Base-by-base conservation (phyloP, 1,139 yeast genomes). In the Pichia sp. region DNA sequence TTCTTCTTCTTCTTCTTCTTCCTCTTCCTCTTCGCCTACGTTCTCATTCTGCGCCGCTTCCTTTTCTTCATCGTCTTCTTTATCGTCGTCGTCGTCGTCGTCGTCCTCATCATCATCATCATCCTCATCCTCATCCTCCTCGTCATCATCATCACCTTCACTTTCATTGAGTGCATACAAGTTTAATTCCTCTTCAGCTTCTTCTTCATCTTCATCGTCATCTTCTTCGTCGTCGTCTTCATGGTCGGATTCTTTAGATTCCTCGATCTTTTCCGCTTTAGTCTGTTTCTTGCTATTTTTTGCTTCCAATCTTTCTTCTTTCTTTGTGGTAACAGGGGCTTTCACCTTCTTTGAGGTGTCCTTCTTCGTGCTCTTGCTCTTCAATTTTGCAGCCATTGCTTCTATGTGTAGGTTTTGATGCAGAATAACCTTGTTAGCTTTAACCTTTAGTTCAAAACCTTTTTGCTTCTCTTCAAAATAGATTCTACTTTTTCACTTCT, bases 71-170 rank as follows among this genome's bases (percentile, higher is more conserved):
- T 72, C 75, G n/a, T 72, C 76, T 8, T 70, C 75, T 5, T 69
- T 73, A 7, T 86, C 93, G 64, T 85, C 87, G 57, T 77, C 5
- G 63, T 71, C 6, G 70, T 80, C 76, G 61, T 86, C 93, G 64
- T 85, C 87, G 57, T 77, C 82, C 29, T 76, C 80, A 47, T 74
- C 77, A 36, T 73, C 81, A 1, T 74, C 78, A 10, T 73, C 78
- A 2, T 67, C 73, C 11, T 72, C 77, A 38, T 59, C 65, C 26
- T 70, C 72, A 67, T 67, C 73, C 4, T 71, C 73, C 1, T 67
- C 81, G 1, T 74, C 78, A 10, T 73, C 78, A 2, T 67, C 73
- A n/a, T 72, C 77, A 38, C 60, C 65, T 29, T 70, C 72, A 67
- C 82, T 80, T 61, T 81, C 83, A 44, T 85, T 86, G 60, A 84